A percentile compares a stretch with the other conserved stretches of the same genome.
Conservation (phyloP, 495 filamentous ascomycete species). For the Neurospora tetrasperma region DNA sequence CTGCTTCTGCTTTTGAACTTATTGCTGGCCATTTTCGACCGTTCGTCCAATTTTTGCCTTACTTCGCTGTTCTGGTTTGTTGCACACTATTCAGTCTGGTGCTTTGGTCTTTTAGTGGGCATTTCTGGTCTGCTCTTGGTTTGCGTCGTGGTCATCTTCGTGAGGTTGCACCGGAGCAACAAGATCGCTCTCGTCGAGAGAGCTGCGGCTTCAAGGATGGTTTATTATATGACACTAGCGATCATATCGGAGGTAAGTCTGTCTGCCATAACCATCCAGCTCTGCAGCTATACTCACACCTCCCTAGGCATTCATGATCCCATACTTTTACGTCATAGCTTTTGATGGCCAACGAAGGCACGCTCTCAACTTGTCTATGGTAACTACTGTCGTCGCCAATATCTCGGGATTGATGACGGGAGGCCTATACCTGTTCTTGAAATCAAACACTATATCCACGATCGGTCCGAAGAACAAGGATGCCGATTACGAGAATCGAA, state of each 20-base stretch:
- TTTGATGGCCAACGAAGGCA: constrained; percentile 21
- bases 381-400: constrained; percentile 38
- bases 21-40: constrained; percentile 33
- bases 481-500: constrained; percentile 30
- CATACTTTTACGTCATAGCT: constrained; percentile 32
- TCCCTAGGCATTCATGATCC: constrained; percentile 29
- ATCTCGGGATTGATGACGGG: constrained; percentile 39
- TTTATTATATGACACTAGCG: constrained; percentile 35
- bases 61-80: constrained; percentile 42
- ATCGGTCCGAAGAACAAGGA: constrained; percentile 32
- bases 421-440: constrained; percentile 39
- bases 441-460: constrained; percentile 31
- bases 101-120: constrained; percentile 27
- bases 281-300: constrained; percentile 8
- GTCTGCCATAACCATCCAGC: not conserved
- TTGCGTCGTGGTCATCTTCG: constrained; percentile 26
- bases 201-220: constrained; percentile 35
- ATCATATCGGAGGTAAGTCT: constrained; percentile 33
- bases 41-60: constrained; percentile 30
- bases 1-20: constrained; percentile 29
- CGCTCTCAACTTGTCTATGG: constrained; percentile 31
- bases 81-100: constrained; percentile 31
- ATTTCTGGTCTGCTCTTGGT: constrained; percentile 23
- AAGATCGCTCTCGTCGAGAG: constrained; percentile 32
- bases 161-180: constrained; percentile 28